These are phyloP conservation scores for Corchorus capsularis DNA, from an alignment of 345 rosid genomes.

Conservation along the genomic window DNA sequence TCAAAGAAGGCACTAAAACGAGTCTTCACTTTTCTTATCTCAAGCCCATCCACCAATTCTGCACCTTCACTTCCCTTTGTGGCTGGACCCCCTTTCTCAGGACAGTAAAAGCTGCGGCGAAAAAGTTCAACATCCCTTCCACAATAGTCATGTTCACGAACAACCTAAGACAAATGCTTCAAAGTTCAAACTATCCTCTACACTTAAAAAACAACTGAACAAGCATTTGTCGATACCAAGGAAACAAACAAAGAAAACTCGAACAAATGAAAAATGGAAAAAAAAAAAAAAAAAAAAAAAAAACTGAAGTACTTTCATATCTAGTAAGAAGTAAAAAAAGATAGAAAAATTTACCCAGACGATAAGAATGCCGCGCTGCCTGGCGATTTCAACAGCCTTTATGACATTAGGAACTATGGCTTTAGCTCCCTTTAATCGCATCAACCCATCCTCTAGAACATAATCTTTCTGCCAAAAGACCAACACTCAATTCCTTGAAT, in stretches of 20 bases:
- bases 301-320: background rate
- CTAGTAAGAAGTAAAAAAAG: background rate
- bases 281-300: too few species aligned
- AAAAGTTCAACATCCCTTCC: conserved; percentile 87
- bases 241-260: background rate
- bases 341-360: conserved; percentile 57
- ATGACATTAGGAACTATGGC: conserved; percentile 70
- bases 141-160: conserved; percentile 70
- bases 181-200: background rate
- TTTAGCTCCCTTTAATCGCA: conserved; percentile 64
- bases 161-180: conserved; percentile 45
- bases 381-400: conserved; percentile 29
- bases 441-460: conserved; percentile 4
- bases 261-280: background rate
- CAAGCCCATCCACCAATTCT: conserved; percentile 68
- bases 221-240: background rate
- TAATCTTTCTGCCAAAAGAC: conserved; percentile 14
- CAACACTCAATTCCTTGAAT: background rate
- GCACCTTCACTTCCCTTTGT: conserved; percentile 66
- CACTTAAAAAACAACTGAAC: background rate
- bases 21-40: conserved; percentile 70
- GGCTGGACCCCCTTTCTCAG: conserved; percentile 57
- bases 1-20: conserved; percentile 86
- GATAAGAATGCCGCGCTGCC: conserved; percentile 71
- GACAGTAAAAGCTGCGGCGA: conserved; percentile 56